Evolutionary conservation across 2,329 filamentous ascomycete genomes (phyloP), one percentile per base, ranked within the genome.

Genomic region (Colletotrichum sp.): DNA sequence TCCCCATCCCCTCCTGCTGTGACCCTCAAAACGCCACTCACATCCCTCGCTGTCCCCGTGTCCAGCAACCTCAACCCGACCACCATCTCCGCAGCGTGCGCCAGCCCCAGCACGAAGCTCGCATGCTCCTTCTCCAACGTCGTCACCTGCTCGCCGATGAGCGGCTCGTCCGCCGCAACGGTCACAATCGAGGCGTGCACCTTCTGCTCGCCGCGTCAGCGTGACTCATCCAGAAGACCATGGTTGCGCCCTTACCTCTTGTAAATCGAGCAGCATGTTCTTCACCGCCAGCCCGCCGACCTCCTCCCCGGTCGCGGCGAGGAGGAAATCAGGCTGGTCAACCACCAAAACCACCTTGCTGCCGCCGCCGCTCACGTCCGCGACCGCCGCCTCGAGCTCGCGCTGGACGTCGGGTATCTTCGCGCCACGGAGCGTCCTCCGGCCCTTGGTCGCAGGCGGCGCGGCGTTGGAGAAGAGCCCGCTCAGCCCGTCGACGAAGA

Each of bases 21-120:
- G 66, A 97, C 88, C 78, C 96, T 90, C 77, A 98, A 81, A 58
- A 98, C 95, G 4, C 96, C 96, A 84, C 95, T 98, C 36, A 98
- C 95, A 84, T 98, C 96, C 82, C 91, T 93, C 77, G 96, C 96
- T n/a, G 93, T 93, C 1, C 96, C 96, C 0, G 96, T 98, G 81
- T 98, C 96, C 76, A 98, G 84, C 80, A 93, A 89, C 68, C 96
- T 89, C 73, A 97, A 86, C 76, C 94, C 91, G 79, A 98, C 85
- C 5, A 96, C 89, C 77, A 90, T 87, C n/a, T 91, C 86, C 10
- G 96, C 95, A 79, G 92, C 89, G 82, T 98, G 95, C n/a, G 94
- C 94, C 77, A 94, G 85, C 8, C 90, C 91, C 43, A 96, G 87
- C 24, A 94, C 85, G 75, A 98, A 91, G n/a, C 92, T 89, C 2